These are phyloP conservation scores for Capronia coronata DNA, from an alignment of 2,329 filamentous ascomycete species.

Conservation along the genomic window DNA sequence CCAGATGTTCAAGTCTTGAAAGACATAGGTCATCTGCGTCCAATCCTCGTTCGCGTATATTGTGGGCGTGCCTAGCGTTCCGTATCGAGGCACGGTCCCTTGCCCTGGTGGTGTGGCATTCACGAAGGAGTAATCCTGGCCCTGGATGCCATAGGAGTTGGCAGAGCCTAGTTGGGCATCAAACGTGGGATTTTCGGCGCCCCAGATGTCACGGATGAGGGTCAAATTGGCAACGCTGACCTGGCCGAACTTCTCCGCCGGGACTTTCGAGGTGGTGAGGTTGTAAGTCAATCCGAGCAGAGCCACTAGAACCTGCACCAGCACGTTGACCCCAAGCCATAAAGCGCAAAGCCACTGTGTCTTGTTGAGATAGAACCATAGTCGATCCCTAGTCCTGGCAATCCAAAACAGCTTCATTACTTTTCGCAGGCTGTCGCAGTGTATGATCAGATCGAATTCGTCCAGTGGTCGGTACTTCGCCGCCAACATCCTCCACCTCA, in stretches of 20 bases:
- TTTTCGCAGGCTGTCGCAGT: slow-evolving; percentile 25
- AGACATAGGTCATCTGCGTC: slow-evolving; percentile 17
- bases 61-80: slow-evolving; percentile 17
- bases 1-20: slow-evolving; percentile 17
- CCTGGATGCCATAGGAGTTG: slow-evolving; percentile 23
- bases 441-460: slow-evolving; percentile 28
- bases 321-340: slow-evolving; percentile 23
- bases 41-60: slow-evolving; percentile 17
- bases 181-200: slow-evolving; percentile 11
- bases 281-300: slow-evolving; percentile 27
- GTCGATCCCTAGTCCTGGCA: slow-evolving; percentile 13
- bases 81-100: slow-evolving; percentile 7
- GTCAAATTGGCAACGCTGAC: slow-evolving; percentile 89
- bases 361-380: slow-evolving; percentile 18
- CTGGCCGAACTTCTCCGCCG: slow-evolving; percentile 84
- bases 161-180: slow-evolving; percentile 20
- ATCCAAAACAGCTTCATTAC: slow-evolving; percentile 23
- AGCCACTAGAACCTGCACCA: slow-evolving; percentile 23
- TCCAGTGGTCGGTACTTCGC: slow-evolving; percentile 24
- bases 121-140: slow-evolving; percentile 22
- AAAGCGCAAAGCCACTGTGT: slow-evolving; percentile 24
- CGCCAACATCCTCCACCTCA: slow-evolving; percentile 27
- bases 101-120: slow-evolving; percentile 14
- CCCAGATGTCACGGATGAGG: slow-evolving; percentile 52
- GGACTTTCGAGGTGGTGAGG: slow-evolving; percentile 19